Evolutionary conservation across 1,139 yeast genomes (phyloP).

Genomic region (Nakaseomyces uthaithaninus): DNA sequence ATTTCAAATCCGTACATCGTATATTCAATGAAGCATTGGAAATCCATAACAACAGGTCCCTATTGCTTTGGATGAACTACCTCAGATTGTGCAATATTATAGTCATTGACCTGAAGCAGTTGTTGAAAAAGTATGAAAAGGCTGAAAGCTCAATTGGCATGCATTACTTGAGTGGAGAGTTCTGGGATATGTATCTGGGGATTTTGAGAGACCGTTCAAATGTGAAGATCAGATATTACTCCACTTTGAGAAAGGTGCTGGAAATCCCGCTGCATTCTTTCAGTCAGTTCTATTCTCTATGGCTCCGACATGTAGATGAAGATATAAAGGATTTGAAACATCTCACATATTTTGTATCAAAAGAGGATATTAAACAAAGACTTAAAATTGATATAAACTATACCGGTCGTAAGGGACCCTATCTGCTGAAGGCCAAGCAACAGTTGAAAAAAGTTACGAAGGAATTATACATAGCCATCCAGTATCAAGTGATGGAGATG

Average conservation of each 20-base stretch:
- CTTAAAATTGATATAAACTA: conserved; percentile 27
- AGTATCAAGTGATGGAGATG: conserved; percentile 27
- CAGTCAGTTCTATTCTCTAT: conserved; percentile 46
- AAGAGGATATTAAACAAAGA: conserved; percentile 28
- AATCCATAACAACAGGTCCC: conserved; percentile 35
- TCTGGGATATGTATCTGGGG: conserved; percentile 65
- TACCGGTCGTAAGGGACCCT: conserved; percentile 27
- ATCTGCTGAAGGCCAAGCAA: conserved; percentile 25
- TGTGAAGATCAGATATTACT: conserved; percentile 29
- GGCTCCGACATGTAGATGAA: conserved; percentile 38
- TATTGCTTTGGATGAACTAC: conserved; percentile 69
- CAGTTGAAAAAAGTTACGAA: conserved; percentile 27
- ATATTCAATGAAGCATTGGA: conserved; percentile 51
- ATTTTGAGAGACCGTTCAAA: conserved; percentile 40
- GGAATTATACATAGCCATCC: conserved; percentile 28
- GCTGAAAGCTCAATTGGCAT: conserved; percentile 60
- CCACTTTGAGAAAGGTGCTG: conserved; percentile 49
- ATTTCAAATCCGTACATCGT: conserved; percentile 40
- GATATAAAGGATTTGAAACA: conserved; percentile 32
- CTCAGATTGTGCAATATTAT: conserved; percentile 47
- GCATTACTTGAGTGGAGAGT: conserved; percentile 65
- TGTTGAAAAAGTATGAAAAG: conserved; percentile 46
- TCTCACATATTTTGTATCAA: conserved; percentile 23
- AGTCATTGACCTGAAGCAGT: conserved; percentile 24
- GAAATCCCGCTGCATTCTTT: conserved; percentile 76